These are phyloP conservation scores for Amanita subjunquillea DNA, from an alignment of 768 basidiomycete genomes.

Conservation along the genomic window DNA sequence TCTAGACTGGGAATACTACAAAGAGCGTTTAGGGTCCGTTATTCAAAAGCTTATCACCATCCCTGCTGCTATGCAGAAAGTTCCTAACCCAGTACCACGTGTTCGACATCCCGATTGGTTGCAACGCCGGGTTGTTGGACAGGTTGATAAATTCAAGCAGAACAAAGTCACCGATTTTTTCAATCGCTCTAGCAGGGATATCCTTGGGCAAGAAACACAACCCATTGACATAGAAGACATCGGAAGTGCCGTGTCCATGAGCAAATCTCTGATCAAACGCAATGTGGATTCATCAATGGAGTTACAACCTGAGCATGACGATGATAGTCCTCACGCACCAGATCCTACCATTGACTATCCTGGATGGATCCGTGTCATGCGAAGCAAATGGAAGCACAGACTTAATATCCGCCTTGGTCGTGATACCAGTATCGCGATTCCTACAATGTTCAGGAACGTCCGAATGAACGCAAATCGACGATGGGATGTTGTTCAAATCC, in stretches of 20 bases:
- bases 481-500: slow-evolving; percentile 93
- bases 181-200: slow-evolving; percentile 26
- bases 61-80: slow-evolving; percentile 96
- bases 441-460: slow-evolving; percentile 65
- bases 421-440: slow-evolving; percentile 32
- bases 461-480: slow-evolving; percentile 49
- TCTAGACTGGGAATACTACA: slow-evolving; percentile 97
- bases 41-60: slow-evolving; percentile 99
- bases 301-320: slow-evolving; percentile 31
- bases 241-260: slow-evolving; percentile 35
- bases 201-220: slow-evolving; percentile 20
- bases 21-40: slow-evolving; percentile 93
- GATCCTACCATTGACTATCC: slow-evolving; percentile 58
- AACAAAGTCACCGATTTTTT: slow-evolving; percentile 98
- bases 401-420: slow-evolving; percentile 37
- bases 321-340: slow-evolving; percentile 38
- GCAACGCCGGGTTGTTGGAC: slow-evolving; percentile 77
- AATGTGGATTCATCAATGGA: slow-evolving; percentile 45
- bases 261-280: slow-evolving; percentile 15
- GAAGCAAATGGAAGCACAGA: slow-evolving; percentile 63
- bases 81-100: slow-evolving; percentile 91
- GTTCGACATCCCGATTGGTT: slow-evolving; percentile 98
- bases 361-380: slow-evolving; percentile 70
- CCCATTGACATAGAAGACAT: slow-evolving; percentile 33
- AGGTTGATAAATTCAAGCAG: slow-evolving; percentile 95